These are phyloP conservation scores for Phanerodontia chrysosporium DNA, from an alignment of 768 basidiomycete genomes.

Conservation along the genomic window DNA sequence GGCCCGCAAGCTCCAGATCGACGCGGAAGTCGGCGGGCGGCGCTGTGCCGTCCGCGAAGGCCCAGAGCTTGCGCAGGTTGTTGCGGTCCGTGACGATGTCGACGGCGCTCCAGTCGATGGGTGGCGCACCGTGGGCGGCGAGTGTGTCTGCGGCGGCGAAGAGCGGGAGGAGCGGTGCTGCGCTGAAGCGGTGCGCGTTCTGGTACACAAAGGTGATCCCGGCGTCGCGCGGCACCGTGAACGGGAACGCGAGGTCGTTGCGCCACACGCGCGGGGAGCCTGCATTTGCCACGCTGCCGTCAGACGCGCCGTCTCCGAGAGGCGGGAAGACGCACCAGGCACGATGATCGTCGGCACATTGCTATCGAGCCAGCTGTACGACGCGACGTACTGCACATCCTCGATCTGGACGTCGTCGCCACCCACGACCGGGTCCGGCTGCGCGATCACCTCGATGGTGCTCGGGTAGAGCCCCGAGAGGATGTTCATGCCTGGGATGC, in stretches of 20 bases:
- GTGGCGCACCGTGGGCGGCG: constrained; percentile 21
- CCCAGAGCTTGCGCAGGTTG: constrained; percentile 19
- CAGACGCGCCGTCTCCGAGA: background rate
- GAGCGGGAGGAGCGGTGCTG: constrained; percentile 47
- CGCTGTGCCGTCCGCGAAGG: background rate
- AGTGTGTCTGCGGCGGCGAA: constrained; percentile 52
- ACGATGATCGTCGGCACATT: constrained; percentile 26
- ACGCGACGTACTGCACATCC: constrained; percentile 24
- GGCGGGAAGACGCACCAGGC: constrained; percentile 20
- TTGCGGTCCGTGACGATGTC: constrained; percentile 63
- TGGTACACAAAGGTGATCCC: constrained; percentile 52
- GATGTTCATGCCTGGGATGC: background rate
- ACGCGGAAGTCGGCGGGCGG: constrained; percentile 47
- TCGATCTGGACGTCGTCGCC: background rate
- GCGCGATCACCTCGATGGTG: background rate
- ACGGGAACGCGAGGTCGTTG: constrained; percentile 42
- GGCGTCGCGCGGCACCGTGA: constrained; percentile 49
- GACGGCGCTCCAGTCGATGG: constrained; percentile 31
- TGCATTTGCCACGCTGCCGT: constrained; percentile 32
- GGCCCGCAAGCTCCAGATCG: constrained; percentile 62
- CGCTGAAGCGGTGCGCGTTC: constrained; percentile 42
- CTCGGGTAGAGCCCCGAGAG: background rate
- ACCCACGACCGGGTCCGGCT: background rate
- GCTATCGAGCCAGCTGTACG: constrained; percentile 27
- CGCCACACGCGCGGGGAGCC: constrained; percentile 59